Conservation (phyloP, 148 eudicot genomes). For the Silene uniflora region DNA sequence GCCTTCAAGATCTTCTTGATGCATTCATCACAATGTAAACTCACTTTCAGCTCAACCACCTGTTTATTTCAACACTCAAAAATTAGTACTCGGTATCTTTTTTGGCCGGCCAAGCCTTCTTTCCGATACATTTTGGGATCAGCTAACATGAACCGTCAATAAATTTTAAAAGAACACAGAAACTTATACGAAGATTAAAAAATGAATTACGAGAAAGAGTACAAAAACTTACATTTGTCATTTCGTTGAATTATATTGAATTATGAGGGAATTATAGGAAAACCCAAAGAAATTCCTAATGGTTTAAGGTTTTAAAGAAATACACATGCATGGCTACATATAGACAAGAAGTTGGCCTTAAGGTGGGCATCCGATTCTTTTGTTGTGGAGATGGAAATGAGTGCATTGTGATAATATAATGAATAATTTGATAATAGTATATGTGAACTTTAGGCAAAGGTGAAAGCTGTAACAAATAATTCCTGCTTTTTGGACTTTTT, state of each 20-base stretch:
- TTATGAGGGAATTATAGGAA: not conserved
- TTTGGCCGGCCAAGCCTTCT: no score
- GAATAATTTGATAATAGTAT: not conserved
- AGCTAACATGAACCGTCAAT: not conserved
- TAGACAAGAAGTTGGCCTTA: slow-evolving; percentile 12
- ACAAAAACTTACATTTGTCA: slow-evolving; percentile 29
- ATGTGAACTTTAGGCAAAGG: slow-evolving; percentile 28
- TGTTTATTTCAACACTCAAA: slow-evolving; percentile 14
- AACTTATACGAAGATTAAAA: not conserved
- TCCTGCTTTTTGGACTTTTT: slow-evolving; percentile 28
- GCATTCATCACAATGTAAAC: slow-evolving; percentile 88
- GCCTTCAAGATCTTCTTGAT: slow-evolving; percentile 93
- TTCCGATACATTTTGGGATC: not conserved
- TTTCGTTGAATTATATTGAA: slow-evolving; percentile 17
- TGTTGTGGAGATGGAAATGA: not conserved
- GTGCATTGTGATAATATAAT: not conserved
- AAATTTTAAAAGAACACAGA: not conserved
- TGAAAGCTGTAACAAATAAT: slow-evolving; percentile 20
- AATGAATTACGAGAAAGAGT: not conserved
- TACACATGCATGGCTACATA: not conserved
- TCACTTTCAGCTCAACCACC: slow-evolving; percentile 93
- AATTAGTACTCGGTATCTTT: not conserved
- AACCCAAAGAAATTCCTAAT: not conserved
- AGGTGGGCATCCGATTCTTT: slow-evolving; percentile 32
- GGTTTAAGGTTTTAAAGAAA: not conserved